Base-by-base conservation (phyloP, 2,329 filamentous ascomycete species). In the Simplicillium aogashimaense region DNA sequence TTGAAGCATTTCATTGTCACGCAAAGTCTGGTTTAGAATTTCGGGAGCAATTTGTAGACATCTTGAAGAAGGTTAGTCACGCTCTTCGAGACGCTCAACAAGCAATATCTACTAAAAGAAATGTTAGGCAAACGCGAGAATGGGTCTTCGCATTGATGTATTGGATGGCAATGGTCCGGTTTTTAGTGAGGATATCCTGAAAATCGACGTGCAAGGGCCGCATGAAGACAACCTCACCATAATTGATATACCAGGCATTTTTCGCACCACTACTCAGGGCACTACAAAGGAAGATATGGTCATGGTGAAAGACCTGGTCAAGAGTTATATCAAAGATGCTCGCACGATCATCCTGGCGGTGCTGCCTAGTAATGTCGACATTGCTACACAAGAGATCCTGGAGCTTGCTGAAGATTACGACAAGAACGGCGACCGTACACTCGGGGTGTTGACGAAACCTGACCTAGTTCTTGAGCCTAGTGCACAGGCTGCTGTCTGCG, bases 381-480 rank as follows among this genome's bases (percentile, higher is more conserved):
- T 66, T 3, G 59, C 61, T 1, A 66, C 60, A 0, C 64, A 67
- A 13, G 60, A 62, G 34, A 65, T 67, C 7, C 39, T 68, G 1
- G 55, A 55, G 0, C 52, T 57, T 2, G 61, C 64, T 0, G 53
- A 58, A 2, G 53, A 56, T 0, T 57, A 43, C 0, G 70, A 74
- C 11, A 59, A 62, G 0, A 40, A 57, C 0, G 67, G 69, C 0
- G 45, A 52, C 4, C 46, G 69, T 0, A 74, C 69, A 0, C 50
- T 74, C 7, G 66, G 65, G 0, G 64, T 73, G 0, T 58, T 81
- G 1, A 82, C 77, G 0, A 82, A 81, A 46, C 70, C 75, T 0
- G 78, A 83, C 42, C 56, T 80, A 0, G 52, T 51, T 0, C 20
- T 25, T 9, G 70, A 74, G 36, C 42, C 51, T 0, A 56, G 57